Evolutionary conservation across 2,329 filamentous ascomycete genomes (phyloP).

Genomic region (Ilyonectria mors-panacis): DNA sequence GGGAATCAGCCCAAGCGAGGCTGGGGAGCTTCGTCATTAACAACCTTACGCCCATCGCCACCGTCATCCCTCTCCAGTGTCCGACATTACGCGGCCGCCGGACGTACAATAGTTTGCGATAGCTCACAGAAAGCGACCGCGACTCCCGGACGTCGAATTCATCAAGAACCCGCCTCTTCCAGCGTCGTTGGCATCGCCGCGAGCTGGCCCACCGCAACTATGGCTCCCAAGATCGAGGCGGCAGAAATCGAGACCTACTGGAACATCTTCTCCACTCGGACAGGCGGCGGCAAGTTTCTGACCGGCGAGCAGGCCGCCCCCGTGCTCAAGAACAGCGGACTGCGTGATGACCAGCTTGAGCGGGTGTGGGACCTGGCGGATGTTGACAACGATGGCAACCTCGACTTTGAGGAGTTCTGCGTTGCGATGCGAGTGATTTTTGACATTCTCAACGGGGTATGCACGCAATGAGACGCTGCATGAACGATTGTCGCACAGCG

Average conservation of each 20-base stretch:
- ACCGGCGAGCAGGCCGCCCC: slow-evolving; percentile 75
- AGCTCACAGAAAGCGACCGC: slow-evolving; percentile 2
- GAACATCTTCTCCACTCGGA: slow-evolving; percentile 74
- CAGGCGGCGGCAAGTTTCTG: slow-evolving; percentile 72
- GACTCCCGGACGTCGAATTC: slow-evolving; percentile 16
- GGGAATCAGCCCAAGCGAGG: slow-evolving; percentile 47
- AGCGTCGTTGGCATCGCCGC: slow-evolving; percentile 16
- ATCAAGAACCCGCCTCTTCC: slow-evolving; percentile 6
- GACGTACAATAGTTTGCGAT: slow-evolving; percentile 33
- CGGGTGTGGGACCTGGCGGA: slow-evolving; percentile 97
- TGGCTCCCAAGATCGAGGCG: slow-evolving; percentile 74
- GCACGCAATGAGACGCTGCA: slow-evolving; percentile 18
- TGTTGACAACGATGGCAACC: slow-evolving; percentile 95
- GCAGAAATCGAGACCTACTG: slow-evolving; percentile 76
- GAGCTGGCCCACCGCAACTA: slow-evolving; percentile 51
- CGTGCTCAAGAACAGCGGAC: slow-evolving; percentile 74
- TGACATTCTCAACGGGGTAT: slow-evolving; percentile 93
- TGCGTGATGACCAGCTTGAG: slow-evolving; percentile 86
- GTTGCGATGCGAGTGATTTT: slow-evolving; percentile 99
- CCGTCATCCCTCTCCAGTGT: slow-evolving; percentile 22
- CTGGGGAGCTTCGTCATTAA: slow-evolving; percentile 52
- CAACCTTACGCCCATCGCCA: slow-evolving; percentile 27
- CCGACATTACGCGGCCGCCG: slow-evolving; percentile 31
- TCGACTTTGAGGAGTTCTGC: slow-evolving; percentile 99
- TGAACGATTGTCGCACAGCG: slow-evolving; percentile 17